phyloP scores from a whole-genome alignment of 768 basidiomycete species.

The Leccinum uliginosum region DNA sequence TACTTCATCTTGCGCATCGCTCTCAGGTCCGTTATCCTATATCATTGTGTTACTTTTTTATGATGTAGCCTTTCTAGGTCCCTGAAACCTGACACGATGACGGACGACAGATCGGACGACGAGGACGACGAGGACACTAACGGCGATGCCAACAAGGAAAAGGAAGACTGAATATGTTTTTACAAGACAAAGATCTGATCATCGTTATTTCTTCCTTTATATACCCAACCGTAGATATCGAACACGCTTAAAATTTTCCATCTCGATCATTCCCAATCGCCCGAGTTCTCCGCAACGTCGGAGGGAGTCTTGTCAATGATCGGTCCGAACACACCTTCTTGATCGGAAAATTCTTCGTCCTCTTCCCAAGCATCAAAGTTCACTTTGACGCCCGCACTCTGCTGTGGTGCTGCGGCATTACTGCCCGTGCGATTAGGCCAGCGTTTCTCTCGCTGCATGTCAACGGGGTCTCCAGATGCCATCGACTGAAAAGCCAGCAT shows the following conservation, averaged over 20 bases:
- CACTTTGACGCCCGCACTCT: constrained; percentile 41
- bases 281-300: constrained; percentile 1
- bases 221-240: constrained; percentile 6
- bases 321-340: constrained; percentile 36
- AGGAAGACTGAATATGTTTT: constrained; percentile 28
- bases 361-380: constrained; percentile 58
- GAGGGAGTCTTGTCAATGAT: constrained; percentile 14
- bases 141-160: constrained; percentile 22
- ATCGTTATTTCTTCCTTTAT: constrained; percentile 1
- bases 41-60: not conserved
- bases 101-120: constrained; percentile 81
- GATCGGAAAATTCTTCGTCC: constrained; percentile 44
- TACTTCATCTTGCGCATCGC: constrained; percentile 77
- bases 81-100: constrained; percentile 40
- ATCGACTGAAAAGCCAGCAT: constrained; percentile 61
- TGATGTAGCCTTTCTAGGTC: constrained; percentile 40
- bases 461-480: constrained; percentile 70
- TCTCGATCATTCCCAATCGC: not conserved
- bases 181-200: not conserved
- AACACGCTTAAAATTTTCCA: not conserved
- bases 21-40: constrained; percentile 49
- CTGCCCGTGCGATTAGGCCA: constrained; percentile 62
- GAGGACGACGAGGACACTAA: constrained; percentile 49
- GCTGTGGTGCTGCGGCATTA: constrained; percentile 19
- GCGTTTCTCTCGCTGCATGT: constrained; percentile 70